Percentiles rank a stretch among this genome's conserved stretches.
Evolutionary conservation across 2,329 filamentous ascomycete genomes (phyloP).

Genomic region (Xylaria sp.): DNA sequence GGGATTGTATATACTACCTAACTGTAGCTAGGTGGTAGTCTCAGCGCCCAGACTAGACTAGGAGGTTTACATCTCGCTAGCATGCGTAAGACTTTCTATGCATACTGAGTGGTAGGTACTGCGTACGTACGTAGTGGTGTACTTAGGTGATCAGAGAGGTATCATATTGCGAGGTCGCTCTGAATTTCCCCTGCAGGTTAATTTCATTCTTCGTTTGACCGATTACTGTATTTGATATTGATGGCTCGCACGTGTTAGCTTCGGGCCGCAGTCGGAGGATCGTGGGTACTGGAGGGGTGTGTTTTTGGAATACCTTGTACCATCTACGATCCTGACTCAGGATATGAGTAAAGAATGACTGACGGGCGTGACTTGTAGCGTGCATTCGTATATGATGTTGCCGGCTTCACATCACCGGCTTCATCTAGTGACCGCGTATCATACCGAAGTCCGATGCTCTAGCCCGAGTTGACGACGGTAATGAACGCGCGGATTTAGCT

Average conservation of each 20-base stretch:
- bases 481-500: constrained; percentile 14
- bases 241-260: constrained; percentile 11
- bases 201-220: constrained; percentile 26
- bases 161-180: constrained; percentile 17
- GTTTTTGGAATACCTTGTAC: constrained; percentile 18
- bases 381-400: constrained; percentile 6
- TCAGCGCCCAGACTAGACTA: constrained; percentile 2
- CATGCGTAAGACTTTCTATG: constrained; percentile 7
- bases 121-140: too few species aligned
- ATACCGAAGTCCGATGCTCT: too few species aligned
- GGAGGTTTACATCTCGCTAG: not conserved
- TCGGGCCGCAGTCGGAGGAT: constrained; percentile 19
- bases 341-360: too few species aligned
- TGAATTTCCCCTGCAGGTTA: constrained; percentile 28
- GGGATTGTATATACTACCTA: not conserved
- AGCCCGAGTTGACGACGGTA: constrained; percentile 6
- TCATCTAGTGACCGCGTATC: not conserved
- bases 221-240: constrained; percentile 36
- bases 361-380: not conserved
- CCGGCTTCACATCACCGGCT: constrained; percentile 1
- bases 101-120: too few species aligned
- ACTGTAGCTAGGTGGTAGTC: not conserved
- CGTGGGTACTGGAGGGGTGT: constrained; percentile 8
- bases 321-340: too few species aligned
- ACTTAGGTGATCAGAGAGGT: constrained; percentile 1